Base-by-base conservation (phyloP, 371 early-diverging fungal genomes). In the Mortierella sp. region DNA sequence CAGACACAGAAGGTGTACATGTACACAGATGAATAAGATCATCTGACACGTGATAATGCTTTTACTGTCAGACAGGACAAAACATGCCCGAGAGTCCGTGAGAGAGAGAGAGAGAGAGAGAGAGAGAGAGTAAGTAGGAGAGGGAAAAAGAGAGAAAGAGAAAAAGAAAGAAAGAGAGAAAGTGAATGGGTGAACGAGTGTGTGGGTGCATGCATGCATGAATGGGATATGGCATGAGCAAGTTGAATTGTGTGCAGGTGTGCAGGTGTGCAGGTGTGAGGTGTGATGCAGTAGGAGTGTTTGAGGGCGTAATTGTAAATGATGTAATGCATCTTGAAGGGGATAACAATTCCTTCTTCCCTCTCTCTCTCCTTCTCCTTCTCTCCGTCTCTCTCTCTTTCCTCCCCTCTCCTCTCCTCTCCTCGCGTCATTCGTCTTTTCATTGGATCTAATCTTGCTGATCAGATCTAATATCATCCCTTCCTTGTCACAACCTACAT, bases 21-120 rank as follows among this genome's bases (percentile, higher is more conserved):
- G 28, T 28, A 28, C 22, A 58, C 28, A 16, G 50, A 50, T 6
- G 50, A 55, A 28, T 22, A 47, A 40, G 41, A 48, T 47, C 33
- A 28, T 40, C 70, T 70, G 70, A 70, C 70, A 70, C 64, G 63
- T 70, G 70, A 70, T 43, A 41, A 36, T 55, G 21, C 50, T 52
- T 3, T 52, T 52, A 47, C 19, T 47, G 3, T 4, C 4, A 16
- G 52, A 6, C 52, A 22, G n/a, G 19, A 7, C 8, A 22, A 15
- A 11, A 52, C 19, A 43, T 10, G 43, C 15, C 5, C 43, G 15
- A 43, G 28, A 28, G 28, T 28, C 28, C 28, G 28, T 28, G 28
- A 1, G 43, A 13, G 43, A 13, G 10, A 10, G 43, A 43, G 15
- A 1, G 43, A 13, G 43, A 13, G 10, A 10, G 43, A 43, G 15